Evolutionary conservation across 2,329 filamentous ascomycete species (phyloP).

Genomic region (Shiraia sp.): DNA sequence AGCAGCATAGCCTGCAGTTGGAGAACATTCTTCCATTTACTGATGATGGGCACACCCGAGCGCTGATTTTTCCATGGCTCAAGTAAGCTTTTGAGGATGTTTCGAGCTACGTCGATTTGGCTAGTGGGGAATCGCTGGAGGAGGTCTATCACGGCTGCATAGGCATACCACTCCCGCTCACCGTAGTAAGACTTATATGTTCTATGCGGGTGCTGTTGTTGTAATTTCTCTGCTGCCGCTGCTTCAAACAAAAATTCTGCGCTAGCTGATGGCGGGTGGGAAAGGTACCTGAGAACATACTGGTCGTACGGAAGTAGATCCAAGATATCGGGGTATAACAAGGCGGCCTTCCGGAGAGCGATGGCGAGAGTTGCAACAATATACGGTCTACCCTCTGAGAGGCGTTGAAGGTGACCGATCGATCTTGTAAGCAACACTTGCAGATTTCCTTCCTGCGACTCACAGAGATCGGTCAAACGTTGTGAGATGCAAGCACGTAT

Average conservation of each 20-base stretch:
- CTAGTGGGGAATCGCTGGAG: conserved; percentile 43
- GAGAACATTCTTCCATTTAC: conserved; percentile 54
- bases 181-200: conserved; percentile 52
- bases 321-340: conserved; percentile 31
- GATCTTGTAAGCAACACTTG: conserved; percentile 25
- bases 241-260: conserved; percentile 53
- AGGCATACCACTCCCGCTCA: conserved; percentile 47
- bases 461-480: neutral
- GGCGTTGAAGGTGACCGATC: conserved; percentile 27
- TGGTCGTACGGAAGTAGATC: conserved; percentile 43
- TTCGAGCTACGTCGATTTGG: conserved; percentile 25
- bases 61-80: conserved; percentile 51
- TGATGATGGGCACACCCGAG: conserved; percentile 48
- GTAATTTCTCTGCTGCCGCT: conserved; percentile 39
- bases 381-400: conserved; percentile 42
- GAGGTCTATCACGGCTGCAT: conserved; percentile 52
- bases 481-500: conserved; percentile 20
- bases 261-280: conserved; percentile 47
- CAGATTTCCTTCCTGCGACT: conserved; percentile 6
- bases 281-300: conserved; percentile 45
- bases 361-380: conserved; percentile 34
- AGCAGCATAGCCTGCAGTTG: conserved; percentile 54
- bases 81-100: conserved; percentile 42
- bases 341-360: conserved; percentile 37
- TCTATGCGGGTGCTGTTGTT: conserved; percentile 34